phyloP scores from a whole-genome alignment of 345 rosid genomes.

The Eucalyptus guilfoylei region DNA sequence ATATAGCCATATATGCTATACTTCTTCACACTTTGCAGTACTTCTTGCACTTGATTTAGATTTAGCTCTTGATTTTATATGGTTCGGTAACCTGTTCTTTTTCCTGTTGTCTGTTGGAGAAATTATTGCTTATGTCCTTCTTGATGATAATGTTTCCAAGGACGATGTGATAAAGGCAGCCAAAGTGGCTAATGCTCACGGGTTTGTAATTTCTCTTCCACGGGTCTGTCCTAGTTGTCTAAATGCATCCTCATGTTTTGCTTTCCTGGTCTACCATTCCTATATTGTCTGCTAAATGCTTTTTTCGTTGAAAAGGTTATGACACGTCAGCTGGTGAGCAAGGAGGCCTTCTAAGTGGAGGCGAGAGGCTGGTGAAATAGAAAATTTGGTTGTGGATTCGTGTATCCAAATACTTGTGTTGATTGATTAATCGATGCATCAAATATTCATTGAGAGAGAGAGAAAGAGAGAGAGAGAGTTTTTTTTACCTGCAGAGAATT shows the following conservation, averaged over 20 bases:
- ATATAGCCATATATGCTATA: not conserved
- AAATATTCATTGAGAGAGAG: not conserved
- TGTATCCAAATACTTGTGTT: not conserved
- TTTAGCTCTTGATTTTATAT: not conserved
- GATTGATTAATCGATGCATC: not conserved
- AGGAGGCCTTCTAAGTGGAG: slow-evolving; percentile 84
- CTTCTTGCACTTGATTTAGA: not conserved
- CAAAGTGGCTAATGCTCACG: slow-evolving; percentile 88
- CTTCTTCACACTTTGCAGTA: not conserved
- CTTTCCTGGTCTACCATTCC: not conserved
- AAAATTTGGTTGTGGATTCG: not conserved
- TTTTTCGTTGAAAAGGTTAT: slow-evolving; percentile 47
- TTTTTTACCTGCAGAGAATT: slow-evolving; percentile 29
- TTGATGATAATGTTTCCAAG: slow-evolving; percentile 73
- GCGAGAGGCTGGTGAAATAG: slow-evolving; percentile 79
- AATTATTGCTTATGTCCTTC: slow-evolving; percentile 89
- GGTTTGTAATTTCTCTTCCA: slow-evolving; percentile 81
- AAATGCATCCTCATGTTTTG: not conserved
- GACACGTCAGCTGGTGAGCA: slow-evolving; percentile 85
- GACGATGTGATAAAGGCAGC: slow-evolving; percentile 82
- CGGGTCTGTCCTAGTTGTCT: slow-evolving; percentile 25
- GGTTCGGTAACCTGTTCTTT: slow-evolving; percentile 80
- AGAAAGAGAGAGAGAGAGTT: too few species aligned
- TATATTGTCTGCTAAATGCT: not conserved
- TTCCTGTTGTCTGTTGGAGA: slow-evolving; percentile 78